These are phyloP conservation scores for Senna tora DNA, from an alignment of 306 rosid species.

Conservation along the genomic window DNA sequence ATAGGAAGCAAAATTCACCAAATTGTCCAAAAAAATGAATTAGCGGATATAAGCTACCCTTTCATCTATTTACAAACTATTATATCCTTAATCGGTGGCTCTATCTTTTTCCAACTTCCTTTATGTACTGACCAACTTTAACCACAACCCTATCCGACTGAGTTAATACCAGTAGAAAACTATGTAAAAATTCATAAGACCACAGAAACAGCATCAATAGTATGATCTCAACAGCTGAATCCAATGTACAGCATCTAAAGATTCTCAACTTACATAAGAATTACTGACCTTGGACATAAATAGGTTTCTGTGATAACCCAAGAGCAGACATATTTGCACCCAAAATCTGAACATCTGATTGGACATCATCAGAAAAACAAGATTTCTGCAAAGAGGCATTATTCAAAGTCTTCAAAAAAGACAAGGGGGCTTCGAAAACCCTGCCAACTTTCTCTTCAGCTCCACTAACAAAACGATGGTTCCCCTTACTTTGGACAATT, in stretches of 20 bases:
- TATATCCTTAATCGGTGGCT: too few relatives aligned
- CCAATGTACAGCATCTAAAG: constrained; percentile 2
- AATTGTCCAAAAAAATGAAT: too few relatives aligned
- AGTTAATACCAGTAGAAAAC: constrained; percentile 10
- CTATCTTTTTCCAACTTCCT: constrained; percentile 4
- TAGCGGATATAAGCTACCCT: too few relatives aligned
- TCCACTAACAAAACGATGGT: constrained; percentile 91
- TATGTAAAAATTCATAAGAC: not conserved
- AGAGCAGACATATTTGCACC: constrained; percentile 99
- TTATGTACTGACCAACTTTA: not conserved
- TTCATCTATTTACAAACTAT: too few relatives aligned
- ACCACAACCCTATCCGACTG: not conserved
- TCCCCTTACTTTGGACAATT: constrained; percentile 74
- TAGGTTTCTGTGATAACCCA: constrained; percentile 96
- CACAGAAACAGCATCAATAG: constrained; percentile 12
- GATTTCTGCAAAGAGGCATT: constrained; percentile 64
- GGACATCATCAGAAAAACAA: constrained; percentile 57
- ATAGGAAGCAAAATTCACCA: too few relatives aligned
- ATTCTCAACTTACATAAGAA: constrained; percentile 22
- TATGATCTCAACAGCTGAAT: not conserved
- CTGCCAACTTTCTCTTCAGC: constrained; percentile 98
- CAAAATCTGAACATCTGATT: constrained; percentile 75
- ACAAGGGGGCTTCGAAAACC: constrained; percentile 93
- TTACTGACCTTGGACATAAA: constrained; percentile 73
- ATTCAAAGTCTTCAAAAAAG: constrained; percentile 85